These are phyloP conservation scores for Cordyceps farinosa DNA, from an alignment of 2,329 filamentous ascomycete genomes.

Conservation along the genomic window DNA sequence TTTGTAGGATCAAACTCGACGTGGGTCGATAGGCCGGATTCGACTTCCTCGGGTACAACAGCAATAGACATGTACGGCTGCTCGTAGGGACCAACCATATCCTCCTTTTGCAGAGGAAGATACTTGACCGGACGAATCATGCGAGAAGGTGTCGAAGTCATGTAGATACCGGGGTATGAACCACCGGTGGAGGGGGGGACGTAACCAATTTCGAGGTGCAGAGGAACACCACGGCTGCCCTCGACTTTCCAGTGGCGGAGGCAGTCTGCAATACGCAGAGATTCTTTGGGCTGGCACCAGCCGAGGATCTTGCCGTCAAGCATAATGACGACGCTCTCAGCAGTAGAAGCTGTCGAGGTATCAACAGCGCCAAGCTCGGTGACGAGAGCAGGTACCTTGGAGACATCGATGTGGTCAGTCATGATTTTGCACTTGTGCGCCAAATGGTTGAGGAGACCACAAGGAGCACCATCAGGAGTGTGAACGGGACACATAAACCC, in stretches of 20 bases:
- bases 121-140: conserved; percentile 95
- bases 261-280: conserved; percentile 76
- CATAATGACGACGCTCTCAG: conserved; percentile 84
- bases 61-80: conserved; percentile 99
- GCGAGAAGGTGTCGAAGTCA: conserved; percentile 78
- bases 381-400: conserved; percentile 68
- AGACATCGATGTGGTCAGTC: conserved; percentile 70
- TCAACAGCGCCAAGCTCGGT: conserved; percentile 75
- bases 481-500: conserved; percentile 97
- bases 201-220: conserved; percentile 86
- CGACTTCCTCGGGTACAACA: conserved; percentile 80
- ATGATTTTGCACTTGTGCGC: conserved; percentile 91
- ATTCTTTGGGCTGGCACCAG: conserved; percentile 83
- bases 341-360: conserved; percentile 71
- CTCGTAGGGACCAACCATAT: conserved; percentile 89
- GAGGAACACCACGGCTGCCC: conserved; percentile 73
- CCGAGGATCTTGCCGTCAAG: conserved; percentile 87
- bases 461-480: conserved; percentile 93
- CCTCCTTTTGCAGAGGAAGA: conserved; percentile 76
- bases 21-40: conserved; percentile 85
- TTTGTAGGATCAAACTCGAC: conserved; percentile 94
- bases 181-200: conserved; percentile 83
- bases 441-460: conserved; percentile 90
- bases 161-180: conserved; percentile 94
- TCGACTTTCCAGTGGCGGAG: conserved; percentile 95